Conservation (phyloP, 148 eudicot genomes). For the Linanthus parryae region DNA sequence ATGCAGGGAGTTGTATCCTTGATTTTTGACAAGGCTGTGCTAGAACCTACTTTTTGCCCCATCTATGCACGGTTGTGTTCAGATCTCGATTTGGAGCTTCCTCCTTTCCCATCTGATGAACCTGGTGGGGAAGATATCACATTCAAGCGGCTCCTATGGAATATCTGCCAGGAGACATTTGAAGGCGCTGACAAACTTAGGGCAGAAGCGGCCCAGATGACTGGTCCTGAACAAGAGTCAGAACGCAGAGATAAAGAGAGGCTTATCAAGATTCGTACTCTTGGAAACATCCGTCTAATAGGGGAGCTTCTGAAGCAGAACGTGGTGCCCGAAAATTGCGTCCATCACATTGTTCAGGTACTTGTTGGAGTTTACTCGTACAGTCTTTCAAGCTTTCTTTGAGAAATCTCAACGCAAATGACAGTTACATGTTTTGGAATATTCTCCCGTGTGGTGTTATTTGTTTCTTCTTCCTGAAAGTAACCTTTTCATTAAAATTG, state of each 20-base stretch:
- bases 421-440: too few species aligned
- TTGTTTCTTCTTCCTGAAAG: too few species aligned
- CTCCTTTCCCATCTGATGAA: conserved; percentile 69
- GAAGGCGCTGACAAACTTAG: conserved; percentile 79
- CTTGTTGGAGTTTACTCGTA: background rate
- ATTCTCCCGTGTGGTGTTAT: too few species aligned
- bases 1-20: conserved; percentile 67
- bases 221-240: conserved; percentile 58
- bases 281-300: conserved; percentile 83
- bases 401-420: too few species aligned
- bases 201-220: conserved; percentile 62
- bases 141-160: conserved; percentile 70
- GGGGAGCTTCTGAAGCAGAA: conserved; percentile 89
- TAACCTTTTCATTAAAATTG: too few species aligned
- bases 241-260: conserved; percentile 79
- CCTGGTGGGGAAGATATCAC: conserved; percentile 66
- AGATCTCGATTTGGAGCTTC: conserved; percentile 63
- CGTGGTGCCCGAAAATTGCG: conserved; percentile 84
- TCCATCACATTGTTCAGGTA: conserved; percentile 89
- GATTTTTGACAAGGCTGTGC: conserved; percentile 83
- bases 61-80: conserved; percentile 80
- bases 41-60: conserved; percentile 84
- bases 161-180: conserved; percentile 83
- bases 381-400: too few species aligned
- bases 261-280: conserved; percentile 68